phyloP scores from a whole-genome alignment of 1,139 yeast species.

The Kazachstania sp. region DNA sequence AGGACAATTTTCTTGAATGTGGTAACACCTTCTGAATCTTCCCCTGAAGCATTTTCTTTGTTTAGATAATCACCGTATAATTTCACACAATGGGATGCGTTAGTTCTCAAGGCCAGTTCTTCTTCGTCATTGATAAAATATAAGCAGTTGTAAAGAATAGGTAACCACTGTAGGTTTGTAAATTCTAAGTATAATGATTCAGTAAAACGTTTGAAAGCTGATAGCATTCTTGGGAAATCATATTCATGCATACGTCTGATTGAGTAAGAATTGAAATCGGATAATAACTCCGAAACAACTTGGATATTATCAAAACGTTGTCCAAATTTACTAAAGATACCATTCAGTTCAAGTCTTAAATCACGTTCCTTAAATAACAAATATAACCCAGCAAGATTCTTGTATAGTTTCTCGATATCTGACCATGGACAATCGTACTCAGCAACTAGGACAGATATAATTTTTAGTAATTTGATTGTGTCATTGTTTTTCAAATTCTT shows the following conservation, averaged over 20 bases:
- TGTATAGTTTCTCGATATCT: constrained; percentile 48
- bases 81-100: constrained; percentile 58
- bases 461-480: constrained; percentile 50
- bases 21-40: constrained; percentile 35
- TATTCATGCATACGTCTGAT: constrained; percentile 57
- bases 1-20: constrained; percentile 50
- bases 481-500: constrained; percentile 45
- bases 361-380: constrained; percentile 49
- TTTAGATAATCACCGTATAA: constrained; percentile 58
- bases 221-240: constrained; percentile 68
- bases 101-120: constrained; percentile 74
- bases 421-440: constrained; percentile 47
- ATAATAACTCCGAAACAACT: constrained; percentile 44
- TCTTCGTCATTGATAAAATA: constrained; percentile 69
- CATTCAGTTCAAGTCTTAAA: constrained; percentile 53
- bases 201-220: constrained; percentile 58
- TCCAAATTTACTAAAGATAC: constrained; percentile 55
- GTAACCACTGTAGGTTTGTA: constrained; percentile 64
- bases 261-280: constrained; percentile 64
- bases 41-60: constrained; percentile 30
- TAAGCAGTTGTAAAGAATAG: constrained; percentile 59
- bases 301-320: constrained; percentile 39
- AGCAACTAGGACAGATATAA: constrained; percentile 47
- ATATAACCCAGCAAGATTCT: constrained; percentile 51
- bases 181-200: constrained; percentile 43